Evolutionary conservation across 768 basidiomycete species (phyloP).

Genomic region (Boletus insuetus): DNA sequence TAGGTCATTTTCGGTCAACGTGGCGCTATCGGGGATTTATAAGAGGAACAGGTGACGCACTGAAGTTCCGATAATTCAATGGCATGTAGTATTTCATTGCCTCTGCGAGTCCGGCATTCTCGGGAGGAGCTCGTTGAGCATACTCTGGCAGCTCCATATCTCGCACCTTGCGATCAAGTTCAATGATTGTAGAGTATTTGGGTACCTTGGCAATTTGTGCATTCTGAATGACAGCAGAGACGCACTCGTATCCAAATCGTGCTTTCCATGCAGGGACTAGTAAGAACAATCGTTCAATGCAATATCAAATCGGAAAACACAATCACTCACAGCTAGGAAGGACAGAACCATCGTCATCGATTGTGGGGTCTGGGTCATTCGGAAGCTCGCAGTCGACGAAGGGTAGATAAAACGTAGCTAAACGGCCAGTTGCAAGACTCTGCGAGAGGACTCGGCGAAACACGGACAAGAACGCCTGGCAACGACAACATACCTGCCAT

Average conservation of each 20-base stretch:
- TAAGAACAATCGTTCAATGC: background rate
- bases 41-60: conserved; percentile 37
- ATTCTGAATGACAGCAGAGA: conserved; percentile 67
- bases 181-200: conserved; percentile 58
- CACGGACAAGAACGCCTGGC: background rate
- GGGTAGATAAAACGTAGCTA: conserved; percentile 66
- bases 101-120: conserved; percentile 50
- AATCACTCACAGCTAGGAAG: conserved; percentile 55
- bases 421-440: conserved; percentile 68
- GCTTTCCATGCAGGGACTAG: conserved; percentile 71
- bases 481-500: conserved; percentile 55
- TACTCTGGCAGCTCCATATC: conserved; percentile 68
- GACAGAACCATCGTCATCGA: conserved; percentile 55
- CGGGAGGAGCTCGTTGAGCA: conserved; percentile 48
- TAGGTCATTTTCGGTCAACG: conserved; percentile 20
- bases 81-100: conserved; percentile 80
- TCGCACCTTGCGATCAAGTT: conserved; percentile 62
- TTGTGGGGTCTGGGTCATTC: conserved; percentile 53
- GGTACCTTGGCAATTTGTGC: conserved; percentile 63
- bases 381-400: conserved; percentile 74
- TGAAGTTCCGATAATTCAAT: conserved; percentile 64
- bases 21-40: background rate
- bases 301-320: background rate
- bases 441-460: conserved; percentile 21
- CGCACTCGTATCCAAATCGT: conserved; percentile 61